Base-by-base conservation (phyloP, 2,329 filamentous ascomycete genomes). In the Phialophora chinensis region DNA sequence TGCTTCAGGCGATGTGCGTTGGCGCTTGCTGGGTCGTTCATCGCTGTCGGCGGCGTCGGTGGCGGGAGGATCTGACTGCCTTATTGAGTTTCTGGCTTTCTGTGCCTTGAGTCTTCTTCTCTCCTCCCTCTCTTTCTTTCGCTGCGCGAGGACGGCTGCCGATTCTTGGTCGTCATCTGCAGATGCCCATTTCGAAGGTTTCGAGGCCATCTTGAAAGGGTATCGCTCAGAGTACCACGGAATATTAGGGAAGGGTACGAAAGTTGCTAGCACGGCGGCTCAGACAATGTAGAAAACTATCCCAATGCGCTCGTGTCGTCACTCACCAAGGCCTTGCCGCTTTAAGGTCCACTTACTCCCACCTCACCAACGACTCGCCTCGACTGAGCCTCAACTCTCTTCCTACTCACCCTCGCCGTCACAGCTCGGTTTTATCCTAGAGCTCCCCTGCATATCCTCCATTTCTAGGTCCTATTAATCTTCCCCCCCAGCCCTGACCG, bases 21-120 rank as follows among this genome's bases (percentile, higher is more conserved):
- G 71, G 64, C 85, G 79, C 73, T 88, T 88, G 54, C 88, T 84
- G 3, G 86, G 87, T 17, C 76, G 78, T n/a, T 75, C 77, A 61
- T 74, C 68, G n/a, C 76, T 74, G 6, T 72, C 74, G 72, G 60
- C 50, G 20, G 65, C 52, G 58, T 47, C 25, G 49, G 49, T 61
- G 72, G 59, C 61, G 72, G 73, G 75, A 66, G 50, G 75, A 69
- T 62, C 69, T 73, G 69, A 74, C 62, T 76, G 76, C 69, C 82
- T 85, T 20, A 69, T 73, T 57, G 77, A 78, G 70, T 83, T 85
- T 70, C 88, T 88, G 72, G 91, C 90, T 78, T 93, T 96, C 75
- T 93, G 90, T 31, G 88, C 90, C 78, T 95, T 97, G 59, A 88
- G 81, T 58, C 91, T 89, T 79, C 91, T 92, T 84, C 95, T 96